phyloP scores from a whole-genome alignment of 257 asterid genomes.

The Schizonepeta tenuifolia region DNA sequence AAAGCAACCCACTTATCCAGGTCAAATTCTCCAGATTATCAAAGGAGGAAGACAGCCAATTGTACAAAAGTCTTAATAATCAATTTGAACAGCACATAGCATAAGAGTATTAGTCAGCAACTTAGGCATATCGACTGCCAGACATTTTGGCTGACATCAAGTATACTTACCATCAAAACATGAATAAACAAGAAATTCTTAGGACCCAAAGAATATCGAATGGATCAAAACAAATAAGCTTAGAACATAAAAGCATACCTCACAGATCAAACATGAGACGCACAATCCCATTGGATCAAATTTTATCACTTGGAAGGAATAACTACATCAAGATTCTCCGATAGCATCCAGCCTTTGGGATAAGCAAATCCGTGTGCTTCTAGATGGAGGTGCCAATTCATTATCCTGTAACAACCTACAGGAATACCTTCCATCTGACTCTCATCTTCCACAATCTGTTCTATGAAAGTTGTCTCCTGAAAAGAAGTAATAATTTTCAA shows the following conservation, averaged over 20 bases:
- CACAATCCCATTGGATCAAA: slow-evolving; percentile 35
- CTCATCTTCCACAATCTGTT: slow-evolving; percentile 93
- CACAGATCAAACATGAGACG: slow-evolving; percentile 34
- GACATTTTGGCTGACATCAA: not conserved
- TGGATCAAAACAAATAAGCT: slow-evolving; percentile 28
- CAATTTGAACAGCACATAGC: not conserved
- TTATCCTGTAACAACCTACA: slow-evolving; percentile 55
- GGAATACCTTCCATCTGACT: slow-evolving; percentile 94
- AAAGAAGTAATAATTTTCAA: slow-evolving; percentile 33
- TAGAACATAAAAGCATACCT: slow-evolving; percentile 38
- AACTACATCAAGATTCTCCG: slow-evolving; percentile 66
- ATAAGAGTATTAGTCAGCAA: not conserved
- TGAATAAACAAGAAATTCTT: slow-evolving; percentile 12
- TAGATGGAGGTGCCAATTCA: slow-evolving; percentile 88
- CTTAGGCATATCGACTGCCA: not conserved
- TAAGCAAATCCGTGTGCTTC: slow-evolving; percentile 59
- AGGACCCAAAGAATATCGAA: slow-evolving; percentile 32
- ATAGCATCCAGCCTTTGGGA: slow-evolving; percentile 78
- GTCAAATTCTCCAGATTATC: not conserved
- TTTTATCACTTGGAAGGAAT: slow-evolving; percentile 49
- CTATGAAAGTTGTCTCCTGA: slow-evolving; percentile 94
- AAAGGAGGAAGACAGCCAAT: slow-evolving; percentile 1
- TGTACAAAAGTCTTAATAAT: not conserved
- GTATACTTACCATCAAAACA: not conserved
- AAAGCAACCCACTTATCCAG: not conserved